These are phyloP conservation scores for Mycena sp. DNA, from an alignment of 1,284 basidiomycete species.

Conservation along the genomic window DNA sequence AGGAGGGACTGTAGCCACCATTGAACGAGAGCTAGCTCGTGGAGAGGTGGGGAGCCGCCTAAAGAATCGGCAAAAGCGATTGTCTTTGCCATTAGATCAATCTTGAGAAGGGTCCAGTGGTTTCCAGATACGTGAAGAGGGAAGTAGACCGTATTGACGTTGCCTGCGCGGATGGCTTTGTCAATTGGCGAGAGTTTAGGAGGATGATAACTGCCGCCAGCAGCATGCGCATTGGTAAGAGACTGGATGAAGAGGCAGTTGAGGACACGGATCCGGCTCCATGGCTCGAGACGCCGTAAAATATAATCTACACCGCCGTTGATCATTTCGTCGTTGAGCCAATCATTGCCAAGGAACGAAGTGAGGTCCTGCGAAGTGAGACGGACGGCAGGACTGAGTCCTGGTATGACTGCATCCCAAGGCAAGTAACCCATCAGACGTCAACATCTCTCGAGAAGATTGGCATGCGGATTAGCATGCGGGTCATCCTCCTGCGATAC, in stretches of 20 bases:
- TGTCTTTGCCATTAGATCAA: neutral
- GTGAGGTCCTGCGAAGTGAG: slow-evolving; percentile 7
- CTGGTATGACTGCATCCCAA: neutral
- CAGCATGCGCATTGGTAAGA: neutral
- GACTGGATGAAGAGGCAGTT: slow-evolving; percentile 14
- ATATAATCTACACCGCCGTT: slow-evolving; percentile 22
- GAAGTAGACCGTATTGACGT: slow-evolving; percentile 12
- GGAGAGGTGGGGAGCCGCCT: neutral
- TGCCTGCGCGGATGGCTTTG: neutral
- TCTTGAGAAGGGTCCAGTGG: slow-evolving; percentile 27
- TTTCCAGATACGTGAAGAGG: slow-evolving; percentile 20
- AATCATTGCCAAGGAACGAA: slow-evolving; percentile 5
- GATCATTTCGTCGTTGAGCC: slow-evolving; percentile 27
- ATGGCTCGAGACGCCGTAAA: neutral
- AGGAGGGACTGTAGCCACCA: slow-evolving; percentile 21
- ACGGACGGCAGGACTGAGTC: neutral
- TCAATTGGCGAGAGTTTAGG: neutral
- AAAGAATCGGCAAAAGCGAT: slow-evolving; percentile 3
- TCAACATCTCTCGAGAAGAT: neutral
- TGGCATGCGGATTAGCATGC: too few relatives aligned
- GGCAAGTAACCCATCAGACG: neutral
- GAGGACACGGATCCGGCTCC: neutral
- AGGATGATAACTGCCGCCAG: neutral
- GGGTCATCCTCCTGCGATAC: too few relatives aligned
- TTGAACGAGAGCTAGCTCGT: slow-evolving; percentile 9